These are phyloP conservation scores for Zymoseptoria tritici DNA, from an alignment of 2,329 filamentous ascomycete species.

Conservation along the genomic window DNA sequence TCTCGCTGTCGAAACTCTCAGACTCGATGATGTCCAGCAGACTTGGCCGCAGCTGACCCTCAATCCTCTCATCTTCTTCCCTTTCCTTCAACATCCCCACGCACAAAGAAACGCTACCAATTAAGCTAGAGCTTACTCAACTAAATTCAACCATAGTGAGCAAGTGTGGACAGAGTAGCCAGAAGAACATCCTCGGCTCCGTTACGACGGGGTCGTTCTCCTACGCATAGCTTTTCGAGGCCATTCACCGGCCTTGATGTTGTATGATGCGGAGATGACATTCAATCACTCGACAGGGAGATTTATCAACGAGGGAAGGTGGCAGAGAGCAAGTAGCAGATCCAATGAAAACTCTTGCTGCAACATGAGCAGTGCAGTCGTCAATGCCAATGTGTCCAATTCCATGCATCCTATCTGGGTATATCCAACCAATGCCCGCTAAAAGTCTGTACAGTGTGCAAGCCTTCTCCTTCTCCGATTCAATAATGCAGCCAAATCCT, in stretches of 20 bases:
- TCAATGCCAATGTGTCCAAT: background rate
- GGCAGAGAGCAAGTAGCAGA: background rate
- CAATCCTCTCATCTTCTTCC: background rate
- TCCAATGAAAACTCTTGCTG: no score
- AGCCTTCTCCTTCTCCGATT: background rate
- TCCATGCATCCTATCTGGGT: background rate
- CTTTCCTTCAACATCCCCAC: background rate
- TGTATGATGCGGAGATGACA: slow-evolving; percentile 17
- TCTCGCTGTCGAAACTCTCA: background rate
- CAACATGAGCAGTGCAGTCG: no score
- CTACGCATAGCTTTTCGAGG: slow-evolving; percentile 15
- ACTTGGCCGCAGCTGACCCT: background rate
- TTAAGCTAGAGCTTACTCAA: slow-evolving; percentile 27
- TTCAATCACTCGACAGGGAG: background rate
- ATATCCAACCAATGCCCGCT: background rate
- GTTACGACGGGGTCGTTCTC: slow-evolving; percentile 13
- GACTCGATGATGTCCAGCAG: background rate
- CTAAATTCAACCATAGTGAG: slow-evolving; percentile 11
- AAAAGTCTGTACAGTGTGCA: background rate
- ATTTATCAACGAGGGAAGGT: background rate
- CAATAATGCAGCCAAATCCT: background rate
- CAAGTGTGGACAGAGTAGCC: slow-evolving; percentile 28
- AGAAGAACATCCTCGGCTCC: slow-evolving; percentile 17
- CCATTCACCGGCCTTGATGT: slow-evolving; percentile 10
- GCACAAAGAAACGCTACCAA: slow-evolving; percentile 8